Conservation (phyloP, 1,284 basidiomycete genomes). For the Apiotrichum mycotoxinovorans region DNA sequence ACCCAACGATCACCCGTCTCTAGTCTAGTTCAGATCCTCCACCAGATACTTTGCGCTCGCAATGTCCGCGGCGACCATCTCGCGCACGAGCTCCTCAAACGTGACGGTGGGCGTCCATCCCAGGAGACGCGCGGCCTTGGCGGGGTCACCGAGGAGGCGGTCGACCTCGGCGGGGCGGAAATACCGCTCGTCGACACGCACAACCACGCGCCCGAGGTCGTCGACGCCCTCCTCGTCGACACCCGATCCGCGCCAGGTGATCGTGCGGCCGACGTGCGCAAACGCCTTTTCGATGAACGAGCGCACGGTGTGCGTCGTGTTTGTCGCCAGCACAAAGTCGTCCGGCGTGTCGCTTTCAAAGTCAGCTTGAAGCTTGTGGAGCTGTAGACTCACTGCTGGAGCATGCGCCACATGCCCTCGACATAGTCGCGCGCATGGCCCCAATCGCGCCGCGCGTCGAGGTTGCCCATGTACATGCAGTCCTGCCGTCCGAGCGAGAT, state of each 20-base stretch:
- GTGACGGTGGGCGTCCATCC: slow-evolving; percentile 80
- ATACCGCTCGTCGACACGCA: slow-evolving; percentile 30
- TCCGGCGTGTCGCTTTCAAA: slow-evolving; percentile 55
- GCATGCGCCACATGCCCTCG: slow-evolving; percentile 92
- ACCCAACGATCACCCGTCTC: neutral
- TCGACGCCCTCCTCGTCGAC: slow-evolving; percentile 50
- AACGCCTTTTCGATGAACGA: slow-evolving; percentile 87
- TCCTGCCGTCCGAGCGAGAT: slow-evolving; percentile 78
- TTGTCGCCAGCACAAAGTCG: slow-evolving; percentile 87
- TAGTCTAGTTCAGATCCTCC: slow-evolving; percentile 28
- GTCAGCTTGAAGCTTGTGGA: neutral
- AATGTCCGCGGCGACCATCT: slow-evolving; percentile 61
- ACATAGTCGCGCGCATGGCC: slow-evolving; percentile 86
- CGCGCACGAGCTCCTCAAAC: slow-evolving; percentile 74
- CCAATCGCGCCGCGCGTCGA: slow-evolving; percentile 90
- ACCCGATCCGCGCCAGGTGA: slow-evolving; percentile 72
- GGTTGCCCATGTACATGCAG: slow-evolving; percentile 82
- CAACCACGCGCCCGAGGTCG: slow-evolving; percentile 9
- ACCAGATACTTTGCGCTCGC: slow-evolving; percentile 22
- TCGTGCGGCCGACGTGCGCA: slow-evolving; percentile 59
- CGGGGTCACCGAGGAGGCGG: slow-evolving; percentile 43
- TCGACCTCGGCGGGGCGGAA: slow-evolving; percentile 77
- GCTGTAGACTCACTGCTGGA: slow-evolving; percentile 63
- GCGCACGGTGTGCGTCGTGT: slow-evolving; percentile 84
- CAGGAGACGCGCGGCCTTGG: slow-evolving; percentile 75